phyloP scores from a whole-genome alignment of 164 flowering plant species.

The Vitis cinerea region DNA sequence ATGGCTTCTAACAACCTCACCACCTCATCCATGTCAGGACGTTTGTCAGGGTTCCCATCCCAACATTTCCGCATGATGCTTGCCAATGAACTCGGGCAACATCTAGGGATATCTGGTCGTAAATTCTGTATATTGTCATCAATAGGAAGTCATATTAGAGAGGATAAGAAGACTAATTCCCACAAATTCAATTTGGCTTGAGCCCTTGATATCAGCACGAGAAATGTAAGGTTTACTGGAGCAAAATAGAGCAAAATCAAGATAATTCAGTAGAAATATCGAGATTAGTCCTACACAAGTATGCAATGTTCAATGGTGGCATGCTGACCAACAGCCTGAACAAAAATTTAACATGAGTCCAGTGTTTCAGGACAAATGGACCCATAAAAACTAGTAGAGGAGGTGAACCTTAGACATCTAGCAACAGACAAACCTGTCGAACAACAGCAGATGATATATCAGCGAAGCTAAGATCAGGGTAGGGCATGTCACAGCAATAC shows the following conservation, averaged over 20 bases:
- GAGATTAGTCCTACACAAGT: neutral
- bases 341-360: neutral
- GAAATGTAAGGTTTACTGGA: neutral
- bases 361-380: neutral
- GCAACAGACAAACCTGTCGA: constrained; percentile 53
- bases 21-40: constrained; percentile 75
- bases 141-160: neutral
- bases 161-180: no score
- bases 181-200: no score
- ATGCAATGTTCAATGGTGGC: neutral
- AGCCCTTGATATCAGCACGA: no score
- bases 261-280: no score
- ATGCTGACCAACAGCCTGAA: neutral
- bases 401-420: neutral
- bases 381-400: neutral
- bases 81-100: constrained; percentile 56
- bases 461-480: constrained; percentile 81
- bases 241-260: neutral
- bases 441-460: constrained; percentile 91
- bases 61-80: constrained; percentile 61
- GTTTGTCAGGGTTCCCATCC: constrained; percentile 57
- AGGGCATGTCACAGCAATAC: constrained; percentile 97
- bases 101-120: constrained; percentile 63
- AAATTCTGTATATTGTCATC: constrained; percentile 35
- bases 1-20: constrained; percentile 62